A percentile compares a stretch with the other conserved stretches of the same genome.
Evolutionary conservation across 257 asterid species (phyloP).

Genomic region (Solanum pinnatisectum): DNA sequence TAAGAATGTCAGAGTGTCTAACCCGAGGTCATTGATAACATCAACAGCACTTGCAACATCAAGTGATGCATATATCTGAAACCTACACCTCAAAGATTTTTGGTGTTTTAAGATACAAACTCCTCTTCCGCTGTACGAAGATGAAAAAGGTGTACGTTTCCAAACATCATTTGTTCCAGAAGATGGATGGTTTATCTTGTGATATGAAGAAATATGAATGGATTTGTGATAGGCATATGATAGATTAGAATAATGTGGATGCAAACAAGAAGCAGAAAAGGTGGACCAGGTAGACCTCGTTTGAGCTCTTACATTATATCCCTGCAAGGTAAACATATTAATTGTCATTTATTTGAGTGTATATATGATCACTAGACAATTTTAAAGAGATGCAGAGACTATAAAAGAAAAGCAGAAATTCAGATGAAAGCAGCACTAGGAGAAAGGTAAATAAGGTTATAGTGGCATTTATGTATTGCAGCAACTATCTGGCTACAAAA

Average conservation of each 20-base stretch:
- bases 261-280: slow-evolving; percentile 17
- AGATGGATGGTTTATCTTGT: slow-evolving; percentile 21
- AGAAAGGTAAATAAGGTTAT: background rate
- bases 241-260: slow-evolving; percentile 16
- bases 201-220: slow-evolving; percentile 19
- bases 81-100: slow-evolving; percentile 20
- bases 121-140: slow-evolving; percentile 25
- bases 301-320: slow-evolving; percentile 33
- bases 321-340: slow-evolving; percentile 33
- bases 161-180: slow-evolving; percentile 28
- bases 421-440: background rate
- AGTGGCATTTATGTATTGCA: background rate
- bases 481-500: background rate
- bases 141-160: slow-evolving; percentile 25
- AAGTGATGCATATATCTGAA: slow-evolving; percentile 46
- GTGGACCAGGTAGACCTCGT: slow-evolving; percentile 26
- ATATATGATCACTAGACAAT: background rate
- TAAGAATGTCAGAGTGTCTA: slow-evolving; percentile 89
- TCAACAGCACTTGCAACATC: slow-evolving; percentile 86
- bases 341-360: background rate
- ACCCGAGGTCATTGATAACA: slow-evolving; percentile 88
- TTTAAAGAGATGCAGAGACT: background rate
- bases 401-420: background rate
- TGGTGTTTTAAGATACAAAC: slow-evolving; percentile 14
- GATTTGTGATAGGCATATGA: slow-evolving; percentile 25